Conservation (phyloP, 1,284 basidiomycete genomes). For the Boletus hoseneyae region DNA sequence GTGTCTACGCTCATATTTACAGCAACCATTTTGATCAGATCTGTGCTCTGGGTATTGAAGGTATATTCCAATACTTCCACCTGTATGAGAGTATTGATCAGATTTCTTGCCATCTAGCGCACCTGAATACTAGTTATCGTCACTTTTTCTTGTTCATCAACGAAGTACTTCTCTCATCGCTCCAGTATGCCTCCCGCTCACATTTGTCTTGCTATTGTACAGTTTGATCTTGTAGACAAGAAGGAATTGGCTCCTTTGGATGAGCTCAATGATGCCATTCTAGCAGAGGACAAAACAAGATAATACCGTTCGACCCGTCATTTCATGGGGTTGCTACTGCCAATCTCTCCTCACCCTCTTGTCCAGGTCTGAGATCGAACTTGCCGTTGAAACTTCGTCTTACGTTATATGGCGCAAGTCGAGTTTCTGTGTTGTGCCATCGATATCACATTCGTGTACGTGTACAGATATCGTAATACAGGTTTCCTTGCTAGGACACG, state of each 20-base stretch:
- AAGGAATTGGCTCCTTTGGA: slow-evolving; percentile 95
- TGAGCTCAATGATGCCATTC: slow-evolving; percentile 94
- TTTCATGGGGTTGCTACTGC: background rate
- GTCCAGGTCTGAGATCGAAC: background rate
- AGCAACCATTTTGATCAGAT: slow-evolving; percentile 99
- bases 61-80: slow-evolving; percentile 41
- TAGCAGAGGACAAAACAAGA: slow-evolving; percentile 77
- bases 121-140: slow-evolving; percentile 97
- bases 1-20: slow-evolving; percentile 98
- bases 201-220: slow-evolving; percentile 3
- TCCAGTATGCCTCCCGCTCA: slow-evolving; percentile 7
- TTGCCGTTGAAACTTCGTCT: background rate
- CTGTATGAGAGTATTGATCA: background rate
- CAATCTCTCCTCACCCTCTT: background rate
- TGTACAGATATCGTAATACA: slow-evolving; percentile 9
- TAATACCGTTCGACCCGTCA: slow-evolving; percentile 4
- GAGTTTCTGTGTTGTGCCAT: slow-evolving; percentile 9
- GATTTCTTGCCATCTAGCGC: slow-evolving; percentile 56
- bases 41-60: slow-evolving; percentile 97
- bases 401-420: background rate
- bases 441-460: slow-evolving; percentile 15
- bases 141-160: slow-evolving; percentile 98
- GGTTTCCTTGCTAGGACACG: slow-evolving; percentile 6
- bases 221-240: slow-evolving; percentile 97
- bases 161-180: slow-evolving; percentile 56